Evolutionary conservation across 495 filamentous ascomycete genomes (phyloP).

Genomic region (Hyaloscypha bicolor): DNA sequence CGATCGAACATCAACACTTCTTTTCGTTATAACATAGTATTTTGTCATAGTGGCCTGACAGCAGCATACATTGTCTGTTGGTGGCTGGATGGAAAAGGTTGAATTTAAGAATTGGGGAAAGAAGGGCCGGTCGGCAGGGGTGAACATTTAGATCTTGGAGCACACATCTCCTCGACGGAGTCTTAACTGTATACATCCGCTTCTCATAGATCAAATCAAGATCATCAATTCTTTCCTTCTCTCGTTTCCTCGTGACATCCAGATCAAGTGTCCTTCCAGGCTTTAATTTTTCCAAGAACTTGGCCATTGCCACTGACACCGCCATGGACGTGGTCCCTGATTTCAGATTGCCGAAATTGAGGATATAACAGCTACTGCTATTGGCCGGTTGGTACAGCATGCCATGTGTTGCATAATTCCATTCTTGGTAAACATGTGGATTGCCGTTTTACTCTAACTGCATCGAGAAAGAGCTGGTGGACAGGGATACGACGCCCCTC

Average conservation of each 20-base stretch:
- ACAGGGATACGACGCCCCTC: background rate
- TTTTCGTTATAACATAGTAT: slow-evolving; percentile 26
- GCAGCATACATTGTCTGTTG: background rate
- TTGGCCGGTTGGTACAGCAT: background rate
- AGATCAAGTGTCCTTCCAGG: background rate
- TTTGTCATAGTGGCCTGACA: slow-evolving; percentile 17
- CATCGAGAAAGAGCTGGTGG: too few relatives aligned
- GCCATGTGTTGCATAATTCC: background rate
- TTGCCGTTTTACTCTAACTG: background rate
- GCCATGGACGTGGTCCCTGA: background rate
- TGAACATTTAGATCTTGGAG: background rate
- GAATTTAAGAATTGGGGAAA: slow-evolving; percentile 9
- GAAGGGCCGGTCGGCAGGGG: background rate
- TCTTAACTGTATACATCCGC: slow-evolving; percentile 16
- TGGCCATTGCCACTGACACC: background rate
- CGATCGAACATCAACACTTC: background rate
- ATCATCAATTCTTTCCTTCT: background rate
- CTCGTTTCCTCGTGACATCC: background rate
- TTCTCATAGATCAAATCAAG: background rate
- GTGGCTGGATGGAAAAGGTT: background rate
- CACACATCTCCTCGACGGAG: slow-evolving; percentile 2
- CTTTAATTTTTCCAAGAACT: background rate
- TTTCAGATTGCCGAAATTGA: slow-evolving; percentile 10
- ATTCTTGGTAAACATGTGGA: background rate
- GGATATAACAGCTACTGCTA: background rate